A percentile compares a stretch with the other conserved stretches of the same genome.
Evolutionary conservation across 345 rosid species (phyloP).

Genomic region (Anacardium occidentale): DNA sequence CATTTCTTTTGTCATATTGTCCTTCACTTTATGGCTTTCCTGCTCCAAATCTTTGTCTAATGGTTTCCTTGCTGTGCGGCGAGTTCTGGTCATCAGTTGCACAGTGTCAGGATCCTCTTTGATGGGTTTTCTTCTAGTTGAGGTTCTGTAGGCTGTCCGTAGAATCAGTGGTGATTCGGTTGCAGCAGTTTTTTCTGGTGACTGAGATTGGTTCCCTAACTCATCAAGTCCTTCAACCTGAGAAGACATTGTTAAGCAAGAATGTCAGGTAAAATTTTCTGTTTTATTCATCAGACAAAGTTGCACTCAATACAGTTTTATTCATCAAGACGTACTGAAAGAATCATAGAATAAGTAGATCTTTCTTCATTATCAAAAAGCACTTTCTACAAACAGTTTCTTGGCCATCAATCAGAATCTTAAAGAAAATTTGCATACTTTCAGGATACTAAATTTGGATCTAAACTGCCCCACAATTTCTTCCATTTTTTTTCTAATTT

Average conservation of each 20-base stretch:
- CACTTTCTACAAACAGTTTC: neutral
- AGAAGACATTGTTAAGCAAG: constrained; percentile 4
- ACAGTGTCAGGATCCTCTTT: constrained; percentile 42
- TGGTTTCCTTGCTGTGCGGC: constrained; percentile 36
- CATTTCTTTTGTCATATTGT: constrained; percentile 8
- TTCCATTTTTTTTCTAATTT: no score
- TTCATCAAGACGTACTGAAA: no score
- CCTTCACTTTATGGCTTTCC: constrained; percentile 33
- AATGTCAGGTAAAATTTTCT: neutral
- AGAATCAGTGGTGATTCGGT: constrained; percentile 30
- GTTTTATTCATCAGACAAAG: no score
- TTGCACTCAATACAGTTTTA: no score
- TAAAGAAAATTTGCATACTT: neutral
- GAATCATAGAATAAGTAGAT: no score
- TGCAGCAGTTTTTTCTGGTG: constrained; percentile 37
- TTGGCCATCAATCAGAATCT: neutral
- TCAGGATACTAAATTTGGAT: neutral
- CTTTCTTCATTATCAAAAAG: no score
- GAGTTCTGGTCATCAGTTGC: constrained; percentile 41
- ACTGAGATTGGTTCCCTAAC: constrained; percentile 33
- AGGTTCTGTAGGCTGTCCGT: constrained; percentile 44
- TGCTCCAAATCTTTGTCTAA: constrained; percentile 36
- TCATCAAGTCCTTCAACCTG: constrained; percentile 90
- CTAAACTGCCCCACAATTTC: no score
- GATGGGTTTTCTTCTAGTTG: constrained; percentile 46